phyloP scores from a whole-genome alignment of 768 basidiomycete genomes.

The Mycena rosella region DNA sequence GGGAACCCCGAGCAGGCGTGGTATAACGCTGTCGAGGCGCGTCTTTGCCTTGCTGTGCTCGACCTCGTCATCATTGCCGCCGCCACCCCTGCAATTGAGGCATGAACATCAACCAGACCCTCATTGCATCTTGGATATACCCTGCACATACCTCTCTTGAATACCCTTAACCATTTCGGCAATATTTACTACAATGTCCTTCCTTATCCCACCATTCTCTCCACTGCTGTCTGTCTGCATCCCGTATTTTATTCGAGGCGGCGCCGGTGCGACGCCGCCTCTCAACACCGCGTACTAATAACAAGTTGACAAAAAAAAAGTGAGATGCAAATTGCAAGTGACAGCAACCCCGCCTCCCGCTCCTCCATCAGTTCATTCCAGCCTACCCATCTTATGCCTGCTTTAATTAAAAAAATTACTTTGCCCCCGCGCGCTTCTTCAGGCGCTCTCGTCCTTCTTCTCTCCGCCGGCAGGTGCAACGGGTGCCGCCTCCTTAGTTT shows the following conservation, averaged over 20 bases:
- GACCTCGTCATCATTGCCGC: conserved; percentile 16
- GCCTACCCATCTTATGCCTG: background rate
- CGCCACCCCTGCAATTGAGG: too few species aligned
- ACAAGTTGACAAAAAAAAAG: conserved; percentile 34
- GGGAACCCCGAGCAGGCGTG: conserved; percentile 15
- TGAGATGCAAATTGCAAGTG: conserved; percentile 34
- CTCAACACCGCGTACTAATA: conserved; percentile 29
- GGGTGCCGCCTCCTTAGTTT: conserved; percentile 72
- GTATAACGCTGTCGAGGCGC: conserved; percentile 11
- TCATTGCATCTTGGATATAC: background rate
- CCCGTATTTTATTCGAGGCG: conserved; percentile 36
- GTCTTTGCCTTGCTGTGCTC: conserved; percentile 13
- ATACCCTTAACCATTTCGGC: too few species aligned
- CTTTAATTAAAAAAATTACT: conserved; percentile 26
- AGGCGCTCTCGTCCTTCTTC: conserved; percentile 76
- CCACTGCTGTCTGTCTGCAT: conserved; percentile 29
- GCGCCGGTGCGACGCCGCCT: conserved; percentile 1
- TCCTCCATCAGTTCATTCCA: conserved; percentile 27
- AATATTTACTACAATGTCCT: background rate
- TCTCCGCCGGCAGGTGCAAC: conserved; percentile 80
- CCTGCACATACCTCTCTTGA: too few species aligned
- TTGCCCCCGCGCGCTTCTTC: conserved; percentile 74
- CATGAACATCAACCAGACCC: too few species aligned
- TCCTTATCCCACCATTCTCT: background rate
- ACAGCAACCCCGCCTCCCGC: conserved; percentile 30